Base-by-base conservation (phyloP, 768 basidiomycete genomes). In the Termitomyces sp. region DNA sequence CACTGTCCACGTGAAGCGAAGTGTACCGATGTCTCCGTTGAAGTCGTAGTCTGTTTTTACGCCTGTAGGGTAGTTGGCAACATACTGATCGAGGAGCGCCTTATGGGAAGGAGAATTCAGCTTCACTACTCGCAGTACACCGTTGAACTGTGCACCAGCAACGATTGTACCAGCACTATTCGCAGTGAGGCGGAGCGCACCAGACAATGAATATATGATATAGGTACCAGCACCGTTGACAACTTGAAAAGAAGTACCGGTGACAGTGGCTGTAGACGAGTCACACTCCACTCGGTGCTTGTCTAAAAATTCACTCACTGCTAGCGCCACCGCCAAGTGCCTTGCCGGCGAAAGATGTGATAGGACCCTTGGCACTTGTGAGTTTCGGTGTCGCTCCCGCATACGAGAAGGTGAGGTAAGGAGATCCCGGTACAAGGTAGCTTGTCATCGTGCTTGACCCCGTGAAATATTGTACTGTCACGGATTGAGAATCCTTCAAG, bases 401-500 rank as follows among this genome's bases (percentile, higher is more conserved):
- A 52, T 66, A 74, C 16, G 67, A 66, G 47, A 74, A 70, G 6
- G 72, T 71, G 45, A 74, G 66, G 44, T 73, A 74, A 1, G 72
- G 72, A 0, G 72, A 71, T 8, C 73, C 73, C 8, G 73, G 73
- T 4, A 73, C 69, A 50, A 72, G 58, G 54, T 68, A 70, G 45
- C 68, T 71, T 1, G 72, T 74, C 49, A 73, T 62, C 31, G 68
- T 70, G 46, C 68, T 71, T 18, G 67, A 58, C 4, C 67, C 63
- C 24, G 68, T 68, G 50, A 74, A 74, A 58, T 73, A 74, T 53
- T 74, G 71, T 22, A 73, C 56, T 4, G 73, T 74, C 57, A 74
- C 69, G 11, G 64, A 66, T 68, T 73, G 72, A 13, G 67, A 62
- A 58, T 74, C 73, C 73, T 74, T 34, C 18, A 1, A 52, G 16